Evolutionary conservation across 352 stramenopile genomes (phyloP).

Genomic region (Phytophthora pisi): DNA sequence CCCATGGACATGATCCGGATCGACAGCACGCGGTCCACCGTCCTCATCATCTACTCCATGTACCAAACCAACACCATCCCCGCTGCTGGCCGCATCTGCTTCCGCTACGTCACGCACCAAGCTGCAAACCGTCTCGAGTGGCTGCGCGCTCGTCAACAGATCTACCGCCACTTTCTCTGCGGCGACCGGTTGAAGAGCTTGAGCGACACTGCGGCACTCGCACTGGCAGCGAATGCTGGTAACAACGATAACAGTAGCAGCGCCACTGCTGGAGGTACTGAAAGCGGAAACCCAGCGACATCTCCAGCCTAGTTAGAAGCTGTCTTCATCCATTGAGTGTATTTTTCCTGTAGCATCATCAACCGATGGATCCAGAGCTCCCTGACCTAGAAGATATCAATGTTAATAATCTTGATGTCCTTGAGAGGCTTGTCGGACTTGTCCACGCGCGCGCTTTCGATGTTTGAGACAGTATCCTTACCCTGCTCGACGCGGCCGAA

Average conservation of each 20-base stretch:
- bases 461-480: constrained; percentile 97
- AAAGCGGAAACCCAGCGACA: constrained; percentile 12
- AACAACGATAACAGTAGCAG: constrained; percentile 16
- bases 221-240: constrained; percentile 14
- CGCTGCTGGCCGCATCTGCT: constrained; percentile 54
- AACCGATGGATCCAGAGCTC: constrained; percentile 1
- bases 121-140: constrained; percentile 46
- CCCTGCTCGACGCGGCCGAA: constrained; percentile 91
- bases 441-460: constrained; percentile 93
- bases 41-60: constrained; percentile 81
- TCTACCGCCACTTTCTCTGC: constrained; percentile 62
- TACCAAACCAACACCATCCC: constrained; percentile 76
- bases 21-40: constrained; percentile 61
- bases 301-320: constrained; percentile 11
- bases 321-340: constrained; percentile 20
- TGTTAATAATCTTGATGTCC: constrained; percentile 91
- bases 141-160: constrained; percentile 44
- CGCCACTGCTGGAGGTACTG: neutral
- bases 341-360: constrained; percentile 24
- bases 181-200: constrained; percentile 48
- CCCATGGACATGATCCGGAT: constrained; percentile 78
- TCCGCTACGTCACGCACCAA: constrained; percentile 67
- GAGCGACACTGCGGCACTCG: constrained; percentile 21
- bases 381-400: constrained; percentile 78
- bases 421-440: constrained; percentile 80